A percentile compares a stretch with the other conserved stretches of the same genome.
Conservation (phyloP, 176 grass and related monocot genomes). For the Cenchrus fungigraminus region DNA sequence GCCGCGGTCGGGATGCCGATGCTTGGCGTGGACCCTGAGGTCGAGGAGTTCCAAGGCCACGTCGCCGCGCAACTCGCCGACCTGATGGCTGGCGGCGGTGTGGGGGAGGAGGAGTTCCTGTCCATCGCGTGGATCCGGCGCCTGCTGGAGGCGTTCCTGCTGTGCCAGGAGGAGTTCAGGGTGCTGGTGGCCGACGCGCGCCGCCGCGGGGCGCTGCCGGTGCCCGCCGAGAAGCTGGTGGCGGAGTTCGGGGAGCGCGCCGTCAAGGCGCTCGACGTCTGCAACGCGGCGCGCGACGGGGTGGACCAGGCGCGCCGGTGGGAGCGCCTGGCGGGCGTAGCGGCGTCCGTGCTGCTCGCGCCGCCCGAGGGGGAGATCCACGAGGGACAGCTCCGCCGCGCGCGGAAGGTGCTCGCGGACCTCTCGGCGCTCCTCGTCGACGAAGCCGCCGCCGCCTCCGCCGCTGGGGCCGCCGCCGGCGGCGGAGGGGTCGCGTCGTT, state of each 20-base stretch:
- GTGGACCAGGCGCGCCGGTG: constrained; percentile 78
- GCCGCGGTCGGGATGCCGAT: constrained; percentile 19
- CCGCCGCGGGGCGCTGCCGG: constrained; percentile 1
- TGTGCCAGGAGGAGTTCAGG: constrained; percentile 74
- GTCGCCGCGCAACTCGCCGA: constrained; percentile 57
- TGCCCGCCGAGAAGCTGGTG: constrained; percentile 47
- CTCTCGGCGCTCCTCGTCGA: constrained; percentile 80
- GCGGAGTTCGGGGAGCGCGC: constrained; percentile 77
- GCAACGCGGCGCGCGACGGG: constrained; percentile 87
- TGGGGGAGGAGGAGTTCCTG: constrained; percentile 37
- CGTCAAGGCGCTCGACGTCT: constrained; percentile 92
- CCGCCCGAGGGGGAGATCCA: constrained; percentile 31
- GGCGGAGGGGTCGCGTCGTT: constrained; percentile 46
- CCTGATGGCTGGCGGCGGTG: constrained; percentile 22
- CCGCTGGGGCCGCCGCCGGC: background rate
- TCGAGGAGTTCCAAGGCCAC: constrained; percentile 76
- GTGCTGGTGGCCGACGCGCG: constrained; percentile 48
- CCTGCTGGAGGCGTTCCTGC: constrained; percentile 76
- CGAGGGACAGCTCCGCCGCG: constrained; percentile 80
- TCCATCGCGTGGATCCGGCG: constrained; percentile 74
- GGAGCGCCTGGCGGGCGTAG: constrained; percentile 81
- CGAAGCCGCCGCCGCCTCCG: constrained; percentile 63
- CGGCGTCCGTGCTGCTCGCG: constrained; percentile 56
- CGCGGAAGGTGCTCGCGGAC: constrained; percentile 78
- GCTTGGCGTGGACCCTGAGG: constrained; percentile 41